Percentiles rank a stretch among this genome's conserved stretches.
Conservation (phyloP, 805 yeast genomes). For the Komagataella ulmi region DNA sequence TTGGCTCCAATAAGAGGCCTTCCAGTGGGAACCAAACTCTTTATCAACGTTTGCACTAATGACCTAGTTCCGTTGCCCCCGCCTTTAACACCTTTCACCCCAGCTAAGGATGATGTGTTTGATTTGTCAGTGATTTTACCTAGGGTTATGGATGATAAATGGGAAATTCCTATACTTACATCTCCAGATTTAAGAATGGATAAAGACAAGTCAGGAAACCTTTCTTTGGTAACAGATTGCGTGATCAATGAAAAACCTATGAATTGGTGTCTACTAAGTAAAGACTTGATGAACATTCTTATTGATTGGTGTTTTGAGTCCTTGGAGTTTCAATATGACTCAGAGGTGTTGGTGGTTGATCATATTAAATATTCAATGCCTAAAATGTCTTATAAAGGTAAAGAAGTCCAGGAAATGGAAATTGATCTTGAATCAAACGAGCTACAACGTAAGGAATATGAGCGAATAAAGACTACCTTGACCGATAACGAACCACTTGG, state of each 20-base stretch:
- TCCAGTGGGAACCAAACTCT: conserved; percentile 43
- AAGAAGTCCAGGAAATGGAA: conserved; percentile 27
- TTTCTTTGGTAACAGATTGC: conserved; percentile 65
- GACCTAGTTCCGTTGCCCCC: conserved; percentile 50
- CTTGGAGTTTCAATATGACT: conserved; percentile 26
- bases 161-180: conserved; percentile 79
- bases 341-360: conserved; percentile 33
- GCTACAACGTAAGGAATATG: conserved; percentile 19
- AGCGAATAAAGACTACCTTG: conserved; percentile 15
- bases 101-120: conserved; percentile 18
- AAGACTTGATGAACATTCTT: conserved; percentile 48
- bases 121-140: conserved; percentile 47
- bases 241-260: conserved; percentile 54
- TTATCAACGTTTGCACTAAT: conserved; percentile 67
- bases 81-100: conserved; percentile 2
- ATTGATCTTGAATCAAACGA: conserved; percentile 28
- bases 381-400: conserved; percentile 62
- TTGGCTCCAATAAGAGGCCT: conserved; percentile 17
- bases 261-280: conserved; percentile 44
- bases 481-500: conserved; percentile 28
- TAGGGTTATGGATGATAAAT: conserved; percentile 51
- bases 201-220: conserved; percentile 56
- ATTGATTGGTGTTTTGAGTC: conserved; percentile 81
- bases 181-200: conserved; percentile 38
- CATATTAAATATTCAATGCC: conserved; percentile 52